Conservation (phyloP, 371 early-diverging fungal genomes). For the Mucor circinelloides region DNA sequence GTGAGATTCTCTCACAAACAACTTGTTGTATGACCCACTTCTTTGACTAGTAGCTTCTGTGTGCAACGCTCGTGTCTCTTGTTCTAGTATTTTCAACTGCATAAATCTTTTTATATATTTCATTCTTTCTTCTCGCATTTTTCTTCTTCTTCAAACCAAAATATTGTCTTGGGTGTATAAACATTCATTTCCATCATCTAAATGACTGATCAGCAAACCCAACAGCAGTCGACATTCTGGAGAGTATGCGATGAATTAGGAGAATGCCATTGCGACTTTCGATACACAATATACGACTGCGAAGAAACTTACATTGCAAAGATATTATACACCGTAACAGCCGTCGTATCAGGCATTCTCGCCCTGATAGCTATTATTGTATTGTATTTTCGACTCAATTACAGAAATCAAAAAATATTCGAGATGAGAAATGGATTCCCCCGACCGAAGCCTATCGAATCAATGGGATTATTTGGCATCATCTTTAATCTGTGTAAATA, state of each 20-base stretch:
- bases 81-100: neutral
- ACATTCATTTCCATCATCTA: neutral
- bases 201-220: neutral
- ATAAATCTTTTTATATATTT: neutral
- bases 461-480: constrained; percentile 7
- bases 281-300: constrained; percentile 14
- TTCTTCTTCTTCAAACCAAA: neutral
- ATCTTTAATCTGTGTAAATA: constrained; percentile 17
- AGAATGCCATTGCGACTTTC: constrained; percentile 17
- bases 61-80: neutral
- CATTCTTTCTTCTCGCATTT: neutral
- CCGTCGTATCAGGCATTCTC: constrained; percentile 6
- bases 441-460: constrained; percentile 19
- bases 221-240: constrained; percentile 13
- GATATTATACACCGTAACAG: constrained; percentile 3
- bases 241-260: constrained; percentile 10
- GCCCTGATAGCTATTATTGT: neutral
- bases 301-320: constrained; percentile 3
- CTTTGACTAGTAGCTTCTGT: neutral
- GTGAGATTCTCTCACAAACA: neutral
- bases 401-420: constrained; percentile 16
- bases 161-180: neutral
- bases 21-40: neutral
- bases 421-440: constrained; percentile 16
- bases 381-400: constrained; percentile 8